Percentiles rank a stretch among this genome's conserved stretches.
These are phyloP conservation scores for Aurifilum marmelostoma DNA, from an alignment of 2,329 filamentous ascomycete species.

Conservation along the genomic window DNA sequence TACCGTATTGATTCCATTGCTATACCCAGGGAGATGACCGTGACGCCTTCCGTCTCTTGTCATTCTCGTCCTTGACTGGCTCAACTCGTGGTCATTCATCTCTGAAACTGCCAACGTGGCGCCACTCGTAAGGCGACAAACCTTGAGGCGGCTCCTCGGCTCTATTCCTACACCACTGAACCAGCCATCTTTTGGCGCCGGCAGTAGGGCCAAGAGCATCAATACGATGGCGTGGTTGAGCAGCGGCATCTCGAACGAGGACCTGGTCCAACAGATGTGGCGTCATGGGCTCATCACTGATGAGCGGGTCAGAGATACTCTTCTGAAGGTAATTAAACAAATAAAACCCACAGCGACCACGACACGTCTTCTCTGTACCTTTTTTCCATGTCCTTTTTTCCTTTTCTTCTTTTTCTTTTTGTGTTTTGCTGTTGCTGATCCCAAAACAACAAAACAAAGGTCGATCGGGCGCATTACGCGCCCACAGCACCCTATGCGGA, in stretches of 20 bases:
- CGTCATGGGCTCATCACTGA: slow-evolving; percentile 73
- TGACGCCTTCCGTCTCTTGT: too few species aligned
- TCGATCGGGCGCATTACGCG: slow-evolving; percentile 86
- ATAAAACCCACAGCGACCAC: background rate
- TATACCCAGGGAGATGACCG: too few species aligned
- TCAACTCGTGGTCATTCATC: background rate
- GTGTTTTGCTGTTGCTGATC: background rate
- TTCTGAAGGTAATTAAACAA: slow-evolving; percentile 62
- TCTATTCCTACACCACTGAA: slow-evolving; percentile 16
- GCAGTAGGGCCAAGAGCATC: background rate
- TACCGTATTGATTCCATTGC: background rate
- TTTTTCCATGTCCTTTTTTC: too few species aligned
- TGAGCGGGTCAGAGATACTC: slow-evolving; percentile 74
- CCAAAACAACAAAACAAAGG: slow-evolving; percentile 49
- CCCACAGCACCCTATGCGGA: slow-evolving; percentile 70
- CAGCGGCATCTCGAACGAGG: slow-evolving; percentile 73
- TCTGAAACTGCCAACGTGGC: slow-evolving; percentile 19
- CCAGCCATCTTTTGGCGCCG: background rate
- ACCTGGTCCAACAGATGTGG: slow-evolving; percentile 78
- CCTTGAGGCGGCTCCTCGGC: slow-evolving; percentile 8
- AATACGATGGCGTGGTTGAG: slow-evolving; percentile 85
- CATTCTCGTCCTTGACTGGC: background rate
- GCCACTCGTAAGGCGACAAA: slow-evolving; percentile 9
- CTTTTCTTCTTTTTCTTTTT: too few species aligned
- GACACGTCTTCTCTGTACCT: background rate